Evolutionary conservation across 208 protist genomes (phyloP).

Genomic region (Crithidia mellificae): DNA sequence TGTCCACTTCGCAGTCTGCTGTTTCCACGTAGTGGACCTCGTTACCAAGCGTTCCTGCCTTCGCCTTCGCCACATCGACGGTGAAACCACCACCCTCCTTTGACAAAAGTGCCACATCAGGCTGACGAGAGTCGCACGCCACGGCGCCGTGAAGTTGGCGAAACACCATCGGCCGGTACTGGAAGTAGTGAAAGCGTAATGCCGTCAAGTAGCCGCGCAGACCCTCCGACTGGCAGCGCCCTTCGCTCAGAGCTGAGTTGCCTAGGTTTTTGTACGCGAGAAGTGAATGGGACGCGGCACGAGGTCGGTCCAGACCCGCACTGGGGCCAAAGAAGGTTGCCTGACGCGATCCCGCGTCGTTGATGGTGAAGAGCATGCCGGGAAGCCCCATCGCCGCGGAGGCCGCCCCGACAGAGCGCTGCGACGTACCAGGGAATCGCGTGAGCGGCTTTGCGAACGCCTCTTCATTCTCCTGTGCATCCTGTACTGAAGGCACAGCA

Average conservation of each 20-base stretch:
- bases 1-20: neutral
- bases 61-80: neutral
- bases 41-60: slow-evolving; percentile 10
- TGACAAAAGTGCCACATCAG: neutral
- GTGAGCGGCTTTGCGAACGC: too few relatives aligned
- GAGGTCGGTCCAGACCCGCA: neutral
- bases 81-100: too few relatives aligned
- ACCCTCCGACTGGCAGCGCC: slow-evolving; percentile 6
- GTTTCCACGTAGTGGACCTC: slow-evolving; percentile 22
- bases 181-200: slow-evolving; percentile 73
- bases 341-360: slow-evolving; percentile 66
- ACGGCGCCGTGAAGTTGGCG: slow-evolving; percentile 33
- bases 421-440: too few relatives aligned
- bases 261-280: too few relatives aligned
- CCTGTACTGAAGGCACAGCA: too few relatives aligned
- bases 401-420: slow-evolving; percentile 19
- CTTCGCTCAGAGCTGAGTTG: neutral
- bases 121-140: too few relatives aligned
- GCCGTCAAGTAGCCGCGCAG: slow-evolving; percentile 50
- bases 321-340: slow-evolving; percentile 79
- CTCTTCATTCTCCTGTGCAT: too few relatives aligned
- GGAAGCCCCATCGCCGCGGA: slow-evolving; percentile 83
- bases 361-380: slow-evolving; percentile 86
- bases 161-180: slow-evolving; percentile 67
- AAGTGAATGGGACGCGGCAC: neutral